These are phyloP conservation scores for Claviceps arundinis DNA, from an alignment of 2,329 filamentous ascomycete genomes.

Conservation along the genomic window DNA sequence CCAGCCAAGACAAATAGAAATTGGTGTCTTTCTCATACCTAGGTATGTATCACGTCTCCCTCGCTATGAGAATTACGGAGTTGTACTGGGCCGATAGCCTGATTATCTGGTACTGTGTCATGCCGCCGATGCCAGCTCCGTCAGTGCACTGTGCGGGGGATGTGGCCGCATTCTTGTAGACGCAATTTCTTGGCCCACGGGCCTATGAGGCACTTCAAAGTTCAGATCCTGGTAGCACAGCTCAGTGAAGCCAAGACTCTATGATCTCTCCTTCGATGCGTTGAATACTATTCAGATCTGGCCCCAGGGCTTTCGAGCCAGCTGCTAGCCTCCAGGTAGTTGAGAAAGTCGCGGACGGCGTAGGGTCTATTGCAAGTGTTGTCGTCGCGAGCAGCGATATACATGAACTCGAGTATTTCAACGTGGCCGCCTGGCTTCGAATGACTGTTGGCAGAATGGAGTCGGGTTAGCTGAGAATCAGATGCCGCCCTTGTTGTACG, in stretches of 20 bases:
- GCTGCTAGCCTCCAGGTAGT: constrained; percentile 19
- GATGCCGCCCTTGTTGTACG: too few relatives aligned
- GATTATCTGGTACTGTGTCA: too few relatives aligned
- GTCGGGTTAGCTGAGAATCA: too few relatives aligned
- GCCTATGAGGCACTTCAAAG: constrained; percentile 27
- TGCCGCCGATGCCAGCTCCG: too few relatives aligned
- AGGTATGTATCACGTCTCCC: too few relatives aligned
- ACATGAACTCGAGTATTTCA: too few relatives aligned
- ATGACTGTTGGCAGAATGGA: too few relatives aligned
- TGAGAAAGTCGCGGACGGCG: constrained; percentile 32
- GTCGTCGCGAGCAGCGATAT: constrained; percentile 29
- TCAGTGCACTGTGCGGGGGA: constrained; percentile 23
- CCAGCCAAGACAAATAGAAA: too few relatives aligned
- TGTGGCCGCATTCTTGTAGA: constrained; percentile 30
- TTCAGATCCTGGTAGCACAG: constrained; percentile 30
- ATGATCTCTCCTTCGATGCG: constrained; percentile 22
- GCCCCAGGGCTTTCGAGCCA: constrained; percentile 28
- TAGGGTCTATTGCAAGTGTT: constrained; percentile 28
- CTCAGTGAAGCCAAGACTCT: constrained; percentile 27
- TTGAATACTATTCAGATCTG: constrained; percentile 27
- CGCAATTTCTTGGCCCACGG: constrained; percentile 31
- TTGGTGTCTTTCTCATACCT: too few relatives aligned
- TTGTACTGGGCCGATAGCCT: too few relatives aligned
- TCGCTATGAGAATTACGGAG: too few relatives aligned
- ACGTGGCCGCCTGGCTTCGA: too few relatives aligned